These are phyloP conservation scores for Monilinia fructicola DNA, from an alignment of 2,329 filamentous ascomycete species.

Conservation along the genomic window DNA sequence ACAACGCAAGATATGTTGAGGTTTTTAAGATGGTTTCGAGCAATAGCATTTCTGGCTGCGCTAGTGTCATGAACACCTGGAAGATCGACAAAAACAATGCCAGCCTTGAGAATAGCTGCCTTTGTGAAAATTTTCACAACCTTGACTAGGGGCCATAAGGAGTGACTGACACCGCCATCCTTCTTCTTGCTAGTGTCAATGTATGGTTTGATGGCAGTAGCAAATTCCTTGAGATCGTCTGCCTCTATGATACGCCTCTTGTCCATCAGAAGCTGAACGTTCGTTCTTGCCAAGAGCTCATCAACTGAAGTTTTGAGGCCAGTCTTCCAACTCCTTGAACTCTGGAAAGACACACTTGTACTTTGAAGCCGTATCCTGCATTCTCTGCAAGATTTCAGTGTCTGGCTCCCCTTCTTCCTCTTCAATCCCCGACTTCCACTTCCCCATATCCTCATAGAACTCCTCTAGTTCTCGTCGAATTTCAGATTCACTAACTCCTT, in stretches of 20 bases:
- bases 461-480: constrained; percentile 27
- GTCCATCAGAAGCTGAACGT: constrained; percentile 44
- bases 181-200: constrained; percentile 18
- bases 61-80: constrained; percentile 32
- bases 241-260: constrained; percentile 10
- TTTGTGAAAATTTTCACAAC: constrained; percentile 26
- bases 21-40: constrained; percentile 26
- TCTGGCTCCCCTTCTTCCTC: background rate
- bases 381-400: constrained; percentile 37
- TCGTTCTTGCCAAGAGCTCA: constrained; percentile 45
- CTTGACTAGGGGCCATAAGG: constrained; percentile 32
- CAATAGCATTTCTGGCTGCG: constrained; percentile 27
- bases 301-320: constrained; percentile 37
- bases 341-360: constrained; percentile 8
- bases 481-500: constrained; percentile 25
- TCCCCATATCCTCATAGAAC: constrained; percentile 26
- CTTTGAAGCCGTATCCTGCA: constrained; percentile 28
- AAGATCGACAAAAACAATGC: constrained; percentile 31
- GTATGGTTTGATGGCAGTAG: constrained; percentile 22
- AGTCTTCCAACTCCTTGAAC: background rate
- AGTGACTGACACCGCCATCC: background rate
- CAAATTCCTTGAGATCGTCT: constrained; percentile 14
- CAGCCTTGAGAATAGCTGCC: constrained; percentile 25
- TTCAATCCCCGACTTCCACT: background rate
- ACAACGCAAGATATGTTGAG: constrained; percentile 30